A percentile compares a stretch with the other conserved stretches of the same genome.
phyloP scores from a whole-genome alignment of 495 filamentous ascomycete species.

The Apodospora peruviana region DNA sequence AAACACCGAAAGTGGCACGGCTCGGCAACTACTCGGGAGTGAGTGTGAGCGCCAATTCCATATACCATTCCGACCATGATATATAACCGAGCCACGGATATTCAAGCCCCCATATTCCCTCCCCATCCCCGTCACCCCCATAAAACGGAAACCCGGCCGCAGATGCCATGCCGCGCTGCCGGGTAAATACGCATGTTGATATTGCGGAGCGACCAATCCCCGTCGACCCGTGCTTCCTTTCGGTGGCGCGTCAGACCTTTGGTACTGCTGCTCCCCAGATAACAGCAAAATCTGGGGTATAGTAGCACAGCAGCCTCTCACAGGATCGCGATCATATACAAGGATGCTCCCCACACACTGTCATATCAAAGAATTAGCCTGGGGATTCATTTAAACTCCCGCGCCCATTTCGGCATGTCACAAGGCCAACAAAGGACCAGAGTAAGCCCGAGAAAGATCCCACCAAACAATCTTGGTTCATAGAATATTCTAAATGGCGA shows the following conservation, averaged over 20 bases:
- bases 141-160: background rate
- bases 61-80: no score
- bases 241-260: no score
- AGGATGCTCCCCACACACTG: no score
- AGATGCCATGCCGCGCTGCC: background rate
- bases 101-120: background rate
- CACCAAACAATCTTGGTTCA: no score
- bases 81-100: background rate
- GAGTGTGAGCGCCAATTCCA: no score
- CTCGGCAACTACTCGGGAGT: background rate
- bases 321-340: no score
- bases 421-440: background rate
- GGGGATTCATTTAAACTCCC: background rate
- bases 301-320: no score
- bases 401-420: background rate
- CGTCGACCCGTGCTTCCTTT: background rate
- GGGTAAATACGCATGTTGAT: background rate
- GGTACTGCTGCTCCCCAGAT: no score
- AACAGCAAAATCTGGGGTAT: no score
- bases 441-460: constrained; percentile 1
- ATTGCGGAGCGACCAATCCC: background rate
- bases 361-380: constrained; percentile 2
- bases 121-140: background rate
- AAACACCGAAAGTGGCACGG: background rate
- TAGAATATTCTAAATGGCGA: background rate